A percentile compares a stretch with the other conserved stretches of the same genome.
These are phyloP conservation scores for Bryoglossum gracile DNA, from an alignment of 495 filamentous ascomycete genomes.

Conservation along the genomic window DNA sequence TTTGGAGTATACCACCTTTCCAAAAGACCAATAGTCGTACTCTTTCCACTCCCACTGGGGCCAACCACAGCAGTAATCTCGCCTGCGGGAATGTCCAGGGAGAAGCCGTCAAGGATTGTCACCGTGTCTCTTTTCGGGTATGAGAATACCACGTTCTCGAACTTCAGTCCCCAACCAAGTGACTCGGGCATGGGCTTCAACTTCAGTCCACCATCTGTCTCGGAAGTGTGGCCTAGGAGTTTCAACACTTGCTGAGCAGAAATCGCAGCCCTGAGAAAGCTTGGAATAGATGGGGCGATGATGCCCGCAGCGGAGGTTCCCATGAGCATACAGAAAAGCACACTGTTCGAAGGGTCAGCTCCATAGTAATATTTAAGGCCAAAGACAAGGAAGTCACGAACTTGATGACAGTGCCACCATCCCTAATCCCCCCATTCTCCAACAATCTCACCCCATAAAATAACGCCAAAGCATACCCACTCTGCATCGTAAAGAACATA, in stretches of 20 bases:
- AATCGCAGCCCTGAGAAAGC: not conserved
- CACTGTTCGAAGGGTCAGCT: not conserved
- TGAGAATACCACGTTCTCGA: not conserved
- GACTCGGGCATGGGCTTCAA: not conserved
- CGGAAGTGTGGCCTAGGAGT: not conserved
- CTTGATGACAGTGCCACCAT: constrained; percentile 1
- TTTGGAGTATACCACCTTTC: constrained; percentile 48
- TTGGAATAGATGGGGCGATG: not conserved
- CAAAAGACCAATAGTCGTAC: constrained; percentile 44
- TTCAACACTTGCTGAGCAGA: constrained; percentile 2
- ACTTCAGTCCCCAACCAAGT: not conserved
- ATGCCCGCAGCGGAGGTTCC: not conserved
- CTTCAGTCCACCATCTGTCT: not conserved
- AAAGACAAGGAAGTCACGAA: not conserved
- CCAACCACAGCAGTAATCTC: constrained; percentile 48
- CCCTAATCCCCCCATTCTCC: not conserved
- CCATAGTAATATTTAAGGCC: not conserved
- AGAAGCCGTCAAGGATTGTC: constrained; percentile 44
- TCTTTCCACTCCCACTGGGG: constrained; percentile 49
- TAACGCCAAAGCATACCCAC: not conserved
- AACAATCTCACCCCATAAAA: not conserved
- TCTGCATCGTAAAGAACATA: not conserved
- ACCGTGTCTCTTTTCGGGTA: constrained; percentile 46
- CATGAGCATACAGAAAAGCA: constrained; percentile 1
- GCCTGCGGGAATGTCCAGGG: constrained; percentile 45